Percentiles rank a stretch among this genome's conserved stretches.
Evolutionary conservation across 2,329 filamentous ascomycete species (phyloP).

Genomic region (Fusarium sp.): DNA sequence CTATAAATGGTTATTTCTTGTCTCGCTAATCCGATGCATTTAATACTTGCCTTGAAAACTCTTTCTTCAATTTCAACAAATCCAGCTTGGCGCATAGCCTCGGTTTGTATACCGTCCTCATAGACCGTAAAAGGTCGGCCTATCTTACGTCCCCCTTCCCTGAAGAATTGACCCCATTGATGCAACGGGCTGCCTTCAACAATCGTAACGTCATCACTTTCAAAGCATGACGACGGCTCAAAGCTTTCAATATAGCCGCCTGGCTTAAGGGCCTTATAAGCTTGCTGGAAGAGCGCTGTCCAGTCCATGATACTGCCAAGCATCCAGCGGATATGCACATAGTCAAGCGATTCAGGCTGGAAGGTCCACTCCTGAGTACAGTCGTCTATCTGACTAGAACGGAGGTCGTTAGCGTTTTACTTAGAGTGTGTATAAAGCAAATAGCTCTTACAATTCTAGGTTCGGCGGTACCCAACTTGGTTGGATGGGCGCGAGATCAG

Average conservation of each 20-base stretch:
- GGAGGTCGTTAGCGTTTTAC: too few relatives aligned
- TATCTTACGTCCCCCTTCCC: slow-evolving; percentile 2
- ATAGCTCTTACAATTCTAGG: background rate
- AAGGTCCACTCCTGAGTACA: slow-evolving; percentile 11
- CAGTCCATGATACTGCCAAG: slow-evolving; percentile 4
- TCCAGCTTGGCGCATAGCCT: slow-evolving; percentile 6
- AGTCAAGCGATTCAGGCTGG: background rate
- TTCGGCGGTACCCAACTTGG: slow-evolving; percentile 14
- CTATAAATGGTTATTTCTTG: background rate
- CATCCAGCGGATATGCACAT: slow-evolving; percentile 17
- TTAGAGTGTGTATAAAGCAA: fast-evolving
- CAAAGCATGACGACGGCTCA: background rate
- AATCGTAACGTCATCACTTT: slow-evolving; percentile 6
- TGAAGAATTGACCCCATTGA: slow-evolving; percentile 11
- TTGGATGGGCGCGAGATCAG: slow-evolving; percentile 12
- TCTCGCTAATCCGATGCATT: fast-evolving
- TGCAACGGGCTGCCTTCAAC: background rate
- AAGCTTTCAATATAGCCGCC: slow-evolving; percentile 7
- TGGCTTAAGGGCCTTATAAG: background rate
- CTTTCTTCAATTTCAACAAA: background rate
- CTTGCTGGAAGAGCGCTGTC: slow-evolving; percentile 1
- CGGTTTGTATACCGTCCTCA: background rate
- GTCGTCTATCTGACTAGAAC: slow-evolving; percentile 22
- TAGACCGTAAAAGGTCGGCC: background rate
- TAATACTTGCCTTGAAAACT: background rate